Evolutionary conservation across 805 yeast genomes (phyloP).

Genomic region (Kluyveromyces siamensis): DNA sequence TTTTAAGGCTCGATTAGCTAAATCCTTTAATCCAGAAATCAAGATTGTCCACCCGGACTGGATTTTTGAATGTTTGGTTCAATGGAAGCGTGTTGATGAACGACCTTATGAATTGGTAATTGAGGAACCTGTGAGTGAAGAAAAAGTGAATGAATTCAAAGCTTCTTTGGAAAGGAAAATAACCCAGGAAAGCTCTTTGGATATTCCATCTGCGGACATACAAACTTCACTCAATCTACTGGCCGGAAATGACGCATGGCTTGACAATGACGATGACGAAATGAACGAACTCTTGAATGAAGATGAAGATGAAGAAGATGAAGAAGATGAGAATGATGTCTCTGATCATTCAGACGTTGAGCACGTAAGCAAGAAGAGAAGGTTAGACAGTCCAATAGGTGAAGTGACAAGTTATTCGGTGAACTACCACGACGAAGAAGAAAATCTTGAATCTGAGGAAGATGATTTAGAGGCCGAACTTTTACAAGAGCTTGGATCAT

Average conservation of each 20-base stretch:
- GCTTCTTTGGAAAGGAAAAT: conserved; percentile 26
- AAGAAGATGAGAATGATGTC: conserved; percentile 5
- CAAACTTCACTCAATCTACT: conserved; percentile 16
- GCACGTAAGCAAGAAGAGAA: conserved; percentile 5
- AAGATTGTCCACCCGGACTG: conserved; percentile 87
- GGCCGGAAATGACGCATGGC: conserved; percentile 26
- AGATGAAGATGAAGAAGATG: conserved; percentile 13
- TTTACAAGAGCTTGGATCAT: conserved; percentile 20
- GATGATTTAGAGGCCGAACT: conserved; percentile 26
- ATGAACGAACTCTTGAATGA: conserved; percentile 25
- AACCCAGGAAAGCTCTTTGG: conserved; percentile 18
- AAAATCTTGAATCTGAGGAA: conserved; percentile 4
- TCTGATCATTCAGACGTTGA: conserved; percentile 1
- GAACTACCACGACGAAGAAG: conserved; percentile 1
- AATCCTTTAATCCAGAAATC: conserved; percentile 47
- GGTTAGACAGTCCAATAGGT: background rate
- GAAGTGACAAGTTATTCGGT: background rate
- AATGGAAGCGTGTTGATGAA: conserved; percentile 68
- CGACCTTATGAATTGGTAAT: conserved; percentile 45
- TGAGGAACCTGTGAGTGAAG: conserved; percentile 37
- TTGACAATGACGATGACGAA: conserved; percentile 26
- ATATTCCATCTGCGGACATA: conserved; percentile 8
- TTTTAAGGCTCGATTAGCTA: conserved; percentile 74
- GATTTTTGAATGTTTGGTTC: conserved; percentile 77
- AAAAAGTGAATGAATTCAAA: conserved; percentile 29